Conservation (phyloP, 805 yeast genomes). For the Lachancea nothofagi region DNA sequence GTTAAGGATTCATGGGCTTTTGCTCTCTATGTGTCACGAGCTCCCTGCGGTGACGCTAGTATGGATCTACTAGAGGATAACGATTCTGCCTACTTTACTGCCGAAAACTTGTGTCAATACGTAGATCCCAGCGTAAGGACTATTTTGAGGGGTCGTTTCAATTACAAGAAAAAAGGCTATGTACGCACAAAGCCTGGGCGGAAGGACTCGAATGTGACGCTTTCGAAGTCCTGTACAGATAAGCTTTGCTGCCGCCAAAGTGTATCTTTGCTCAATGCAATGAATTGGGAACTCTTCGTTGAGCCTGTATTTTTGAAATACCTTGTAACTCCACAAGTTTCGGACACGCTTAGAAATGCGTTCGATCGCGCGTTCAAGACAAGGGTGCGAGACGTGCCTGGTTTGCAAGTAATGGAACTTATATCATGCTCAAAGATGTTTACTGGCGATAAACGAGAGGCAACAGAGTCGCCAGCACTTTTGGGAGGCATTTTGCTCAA, state of each 20-base stretch:
- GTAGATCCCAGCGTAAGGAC: conserved; percentile 23
- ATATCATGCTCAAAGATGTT: conserved; percentile 14
- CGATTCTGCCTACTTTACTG: conserved; percentile 13
- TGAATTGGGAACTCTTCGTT: conserved; percentile 37
- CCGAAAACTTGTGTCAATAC: conserved; percentile 23
- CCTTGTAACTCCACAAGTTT: conserved; percentile 41
- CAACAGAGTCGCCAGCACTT: conserved; percentile 20
- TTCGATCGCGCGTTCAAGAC: conserved; percentile 17
- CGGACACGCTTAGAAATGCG: background rate
- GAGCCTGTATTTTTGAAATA: conserved; percentile 37
- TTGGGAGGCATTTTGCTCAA: conserved; percentile 14
- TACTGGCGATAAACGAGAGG: conserved; percentile 15
- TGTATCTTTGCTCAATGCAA: conserved; percentile 46
- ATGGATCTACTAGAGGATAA: conserved; percentile 38
- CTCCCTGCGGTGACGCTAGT: conserved; percentile 91
- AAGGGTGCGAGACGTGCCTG: background rate
- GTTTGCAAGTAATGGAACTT: conserved; percentile 8
- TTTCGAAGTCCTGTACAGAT: conserved; percentile 86
- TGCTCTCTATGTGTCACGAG: conserved; percentile 62
- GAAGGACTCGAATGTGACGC: conserved; percentile 61
- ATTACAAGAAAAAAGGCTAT: conserved; percentile 49
- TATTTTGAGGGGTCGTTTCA: conserved; percentile 57
- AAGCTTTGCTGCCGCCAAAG: conserved; percentile 64
- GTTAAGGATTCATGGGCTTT: conserved; percentile 39
- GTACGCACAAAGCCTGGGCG: conserved; percentile 95